Percentiles rank a stretch among this genome's conserved stretches.
phyloP scores from a whole-genome alignment of 2,329 filamentous ascomycete genomes.

The Claviceps arundinis region DNA sequence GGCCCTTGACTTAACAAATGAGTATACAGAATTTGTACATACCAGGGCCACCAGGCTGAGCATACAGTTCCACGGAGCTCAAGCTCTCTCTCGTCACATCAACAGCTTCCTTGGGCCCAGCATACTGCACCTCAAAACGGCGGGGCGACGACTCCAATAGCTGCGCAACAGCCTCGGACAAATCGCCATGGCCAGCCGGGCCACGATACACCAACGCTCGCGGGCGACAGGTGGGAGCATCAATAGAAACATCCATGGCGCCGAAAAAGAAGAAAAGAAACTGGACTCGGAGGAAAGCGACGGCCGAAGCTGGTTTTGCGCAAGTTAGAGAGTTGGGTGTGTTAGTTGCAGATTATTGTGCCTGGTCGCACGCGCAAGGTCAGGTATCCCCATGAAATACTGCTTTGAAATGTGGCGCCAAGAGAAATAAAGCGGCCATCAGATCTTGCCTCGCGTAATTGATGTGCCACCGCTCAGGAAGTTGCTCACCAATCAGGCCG shows the following conservation, averaged over 20 bases:
- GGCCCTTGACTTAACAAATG: neutral
- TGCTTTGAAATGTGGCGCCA: neutral
- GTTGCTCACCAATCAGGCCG: neutral
- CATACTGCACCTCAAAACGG: conserved; percentile 11
- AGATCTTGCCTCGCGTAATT: neutral
- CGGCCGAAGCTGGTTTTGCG: neutral
- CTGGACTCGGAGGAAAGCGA: neutral
- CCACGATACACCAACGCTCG: conserved; percentile 13
- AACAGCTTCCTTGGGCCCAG: conserved; percentile 10
- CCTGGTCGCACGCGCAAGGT: neutral
- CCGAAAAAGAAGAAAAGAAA: no score
- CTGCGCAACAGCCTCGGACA: conserved; percentile 10
- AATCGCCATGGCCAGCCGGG: conserved; percentile 8
- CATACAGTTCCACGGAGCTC: conserved; percentile 9
- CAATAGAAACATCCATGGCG: neutral
- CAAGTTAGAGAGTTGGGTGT: no score
- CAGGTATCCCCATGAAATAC: neutral
- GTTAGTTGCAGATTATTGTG: neutral
- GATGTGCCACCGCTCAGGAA: neutral
- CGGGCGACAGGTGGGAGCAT: conserved; percentile 1
- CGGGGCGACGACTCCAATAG: conserved; percentile 11
- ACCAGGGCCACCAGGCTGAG: conserved; percentile 12
- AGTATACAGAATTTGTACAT: neutral
- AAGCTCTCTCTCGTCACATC: conserved; percentile 8
- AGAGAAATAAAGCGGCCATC: no score